These are phyloP conservation scores for Myxozyma neglecta DNA, from an alignment of 805 yeast species.

Conservation along the genomic window DNA sequence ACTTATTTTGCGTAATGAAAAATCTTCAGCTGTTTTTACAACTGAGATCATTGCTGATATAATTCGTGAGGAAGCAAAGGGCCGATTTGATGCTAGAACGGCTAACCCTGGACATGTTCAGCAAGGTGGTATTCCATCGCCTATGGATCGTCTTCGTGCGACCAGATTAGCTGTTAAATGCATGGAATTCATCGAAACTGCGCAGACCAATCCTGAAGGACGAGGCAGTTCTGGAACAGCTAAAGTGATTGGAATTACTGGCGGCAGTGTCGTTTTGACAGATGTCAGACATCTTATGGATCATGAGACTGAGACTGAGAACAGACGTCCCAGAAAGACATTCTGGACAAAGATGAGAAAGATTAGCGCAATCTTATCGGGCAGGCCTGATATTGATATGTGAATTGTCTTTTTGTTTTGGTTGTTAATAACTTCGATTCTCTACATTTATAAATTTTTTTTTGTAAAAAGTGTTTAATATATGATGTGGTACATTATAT, in stretches of 20 bases:
- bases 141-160: conserved; percentile 89
- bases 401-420: background rate
- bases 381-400: conserved; percentile 11
- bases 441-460: background rate
- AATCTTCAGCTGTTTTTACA: conserved; percentile 77
- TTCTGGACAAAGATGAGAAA: conserved; percentile 79
- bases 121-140: conserved; percentile 94
- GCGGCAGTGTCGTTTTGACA: conserved; percentile 72
- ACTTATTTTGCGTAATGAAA: conserved; percentile 77
- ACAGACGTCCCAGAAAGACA: conserved; percentile 84
- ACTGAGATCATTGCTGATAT: conserved; percentile 82
- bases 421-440: background rate
- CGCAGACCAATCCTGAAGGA: conserved; percentile 31
- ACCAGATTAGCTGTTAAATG: conserved; percentile 88
- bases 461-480: background rate
- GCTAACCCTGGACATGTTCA: conserved; percentile 98
- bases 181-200: conserved; percentile 78
- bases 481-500: background rate
- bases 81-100: conserved; percentile 83
- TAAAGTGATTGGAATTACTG: conserved; percentile 77
- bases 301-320: conserved; percentile 74
- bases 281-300: conserved; percentile 77
- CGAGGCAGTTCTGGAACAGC: conserved; percentile 52
- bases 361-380: conserved; percentile 40
- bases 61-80: conserved; percentile 72